A percentile compares a stretch with the other conserved stretches of the same genome.
These are phyloP conservation scores for Achaetomiella virescens DNA, from an alignment of 495 filamentous ascomycete genomes.

Conservation along the genomic window DNA sequence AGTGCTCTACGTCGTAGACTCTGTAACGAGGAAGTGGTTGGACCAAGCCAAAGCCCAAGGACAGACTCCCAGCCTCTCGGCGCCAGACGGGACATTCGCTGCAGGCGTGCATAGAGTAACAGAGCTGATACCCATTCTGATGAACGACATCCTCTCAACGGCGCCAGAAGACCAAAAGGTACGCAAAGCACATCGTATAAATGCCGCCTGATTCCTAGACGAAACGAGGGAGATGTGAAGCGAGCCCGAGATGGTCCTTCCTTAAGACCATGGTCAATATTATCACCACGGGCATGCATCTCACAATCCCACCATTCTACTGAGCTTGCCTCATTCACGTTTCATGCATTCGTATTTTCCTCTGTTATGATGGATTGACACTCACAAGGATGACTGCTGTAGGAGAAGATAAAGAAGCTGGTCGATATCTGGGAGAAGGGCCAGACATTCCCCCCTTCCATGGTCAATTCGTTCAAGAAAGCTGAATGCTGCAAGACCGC, in stretches of 20 bases:
- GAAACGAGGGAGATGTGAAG: conserved; percentile 1
- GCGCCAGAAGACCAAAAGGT: conserved; percentile 97
- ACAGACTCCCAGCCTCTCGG: conserved; percentile 63
- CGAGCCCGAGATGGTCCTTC: background rate
- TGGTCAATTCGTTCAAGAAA: conserved; percentile 85
- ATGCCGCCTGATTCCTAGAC: conserved; percentile 6
- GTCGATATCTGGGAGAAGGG: conserved; percentile 98
- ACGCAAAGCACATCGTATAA: conserved; percentile 46
- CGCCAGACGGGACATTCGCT: conserved; percentile 84
- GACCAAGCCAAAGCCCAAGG: conserved; percentile 84
- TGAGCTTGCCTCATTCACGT: background rate
- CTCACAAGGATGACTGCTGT: conserved; percentile 41
- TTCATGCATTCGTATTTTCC: conserved; percentile 5
- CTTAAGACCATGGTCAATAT: background rate
- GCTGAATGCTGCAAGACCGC: conserved; percentile 54
- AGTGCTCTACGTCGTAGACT: conserved; percentile 99
- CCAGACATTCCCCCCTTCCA: conserved; percentile 74
- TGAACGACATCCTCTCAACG: conserved; percentile 89
- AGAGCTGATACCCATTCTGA: conserved; percentile 82
- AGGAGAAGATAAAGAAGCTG: conserved; percentile 96
- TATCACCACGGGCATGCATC: background rate
- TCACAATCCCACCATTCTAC: background rate
- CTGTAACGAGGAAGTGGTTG: conserved; percentile 97
- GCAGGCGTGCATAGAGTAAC: conserved; percentile 96
- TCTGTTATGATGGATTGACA: conserved; percentile 23